Base-by-base conservation (phyloP, 192 early-diverging fungal species). In the Gamsiella multidivaricata region DNA sequence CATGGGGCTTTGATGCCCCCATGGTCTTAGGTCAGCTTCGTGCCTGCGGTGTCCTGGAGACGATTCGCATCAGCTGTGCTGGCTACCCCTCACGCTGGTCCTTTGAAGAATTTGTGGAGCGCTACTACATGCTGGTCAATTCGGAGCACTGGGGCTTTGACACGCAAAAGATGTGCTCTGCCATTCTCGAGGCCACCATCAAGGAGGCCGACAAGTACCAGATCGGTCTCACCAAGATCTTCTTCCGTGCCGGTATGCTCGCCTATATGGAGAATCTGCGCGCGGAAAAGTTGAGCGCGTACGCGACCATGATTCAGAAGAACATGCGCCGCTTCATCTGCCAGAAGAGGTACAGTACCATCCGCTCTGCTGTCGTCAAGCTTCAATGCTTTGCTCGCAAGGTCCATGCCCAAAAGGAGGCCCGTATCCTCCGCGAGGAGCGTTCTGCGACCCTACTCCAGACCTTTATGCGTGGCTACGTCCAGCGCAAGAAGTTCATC, bases 31-130 rank as follows among this genome's bases (percentile, higher is more conserved):
- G 91, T 25, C 97, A 99, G 81, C 82, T 99, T 54, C 91, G 97
- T 54, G 98, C 98, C 25, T 99, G 98, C 82, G 98, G 98, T 89
- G 98, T 99, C 29, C 81, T 99, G 12, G 98, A 99, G 86, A 99
- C 98, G 10, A 99, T 99, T 81, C 92, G 96, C 37, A 99, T 99
- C 84, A 94, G 91, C 78, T 97, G 95, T 74, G 97, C 97, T 5
- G 98, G 98, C 31, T 99, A 99, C 74, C 98, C 98, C 8, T 93
- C 93, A 23, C 88, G 95, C 26, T 91, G 91, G 82, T 85, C 89
- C 17, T 98, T 93, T 81, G 85, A 86, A 31, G 96, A 98, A 57
- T 99, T 99, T 79, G 94, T 93, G 61, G 91, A 95, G 73, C 94
- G 96, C 26, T 87, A 90, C 83, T 85, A 87, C 80, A 83, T 90